These are phyloP conservation scores for Pouteria glomerata DNA, from an alignment of 148 eudicot genomes.

Conservation along the genomic window DNA sequence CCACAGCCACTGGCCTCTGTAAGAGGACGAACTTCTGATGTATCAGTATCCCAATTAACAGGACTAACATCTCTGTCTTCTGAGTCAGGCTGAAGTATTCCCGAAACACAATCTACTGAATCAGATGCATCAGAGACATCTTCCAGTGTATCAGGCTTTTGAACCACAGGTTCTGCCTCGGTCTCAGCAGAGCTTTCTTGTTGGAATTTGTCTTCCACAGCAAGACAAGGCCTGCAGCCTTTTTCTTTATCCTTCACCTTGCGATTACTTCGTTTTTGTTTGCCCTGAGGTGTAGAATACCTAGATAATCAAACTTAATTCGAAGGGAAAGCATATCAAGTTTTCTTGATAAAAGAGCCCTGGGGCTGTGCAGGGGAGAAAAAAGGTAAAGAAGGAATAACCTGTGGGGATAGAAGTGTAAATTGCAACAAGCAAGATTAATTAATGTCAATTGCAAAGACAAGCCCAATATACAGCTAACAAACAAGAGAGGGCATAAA, in stretches of 20 bases:
- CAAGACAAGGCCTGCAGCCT: constrained; percentile 39
- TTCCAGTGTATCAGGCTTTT: constrained; percentile 51
- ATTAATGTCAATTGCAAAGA: not conserved
- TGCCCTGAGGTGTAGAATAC: constrained; percentile 45
- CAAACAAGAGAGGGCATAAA: not conserved
- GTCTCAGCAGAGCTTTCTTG: constrained; percentile 22
- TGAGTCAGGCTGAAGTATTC: constrained; percentile 50
- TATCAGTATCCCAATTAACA: constrained; percentile 68
- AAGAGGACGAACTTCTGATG: constrained; percentile 52
- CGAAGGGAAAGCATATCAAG: not conserved
- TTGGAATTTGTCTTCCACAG: constrained; percentile 32
- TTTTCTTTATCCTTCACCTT: constrained; percentile 70
- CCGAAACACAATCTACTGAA: constrained; percentile 48
- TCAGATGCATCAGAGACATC: constrained; percentile 71
- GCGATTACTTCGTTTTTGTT: constrained; percentile 76
- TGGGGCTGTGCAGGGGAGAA: too few species aligned
- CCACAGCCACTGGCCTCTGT: constrained; percentile 50
- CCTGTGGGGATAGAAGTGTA: too few species aligned
- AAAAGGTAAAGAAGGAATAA: too few species aligned
- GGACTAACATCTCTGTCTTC: constrained; percentile 67
- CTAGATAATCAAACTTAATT: constrained; percentile 1
- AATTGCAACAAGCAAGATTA: not conserved
- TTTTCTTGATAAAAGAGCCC: not conserved
- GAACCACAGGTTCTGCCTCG: constrained; percentile 32
- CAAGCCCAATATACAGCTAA: not conserved